Conservation (phyloP, 129 eudicot species). For the Centaurea solstitialis region DNA sequence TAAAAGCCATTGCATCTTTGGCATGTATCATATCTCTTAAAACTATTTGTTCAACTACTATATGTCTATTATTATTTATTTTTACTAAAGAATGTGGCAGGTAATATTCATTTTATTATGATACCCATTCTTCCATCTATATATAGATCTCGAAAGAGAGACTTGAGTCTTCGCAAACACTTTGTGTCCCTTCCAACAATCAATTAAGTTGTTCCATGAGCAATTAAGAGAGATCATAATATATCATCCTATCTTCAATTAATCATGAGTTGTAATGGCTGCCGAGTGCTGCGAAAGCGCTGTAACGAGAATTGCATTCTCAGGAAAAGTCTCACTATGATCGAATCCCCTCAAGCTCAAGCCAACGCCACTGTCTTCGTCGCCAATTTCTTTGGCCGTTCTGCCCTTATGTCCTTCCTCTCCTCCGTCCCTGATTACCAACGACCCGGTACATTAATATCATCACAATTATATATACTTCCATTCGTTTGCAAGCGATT, state of each 20-base stretch:
- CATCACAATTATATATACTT: neutral
- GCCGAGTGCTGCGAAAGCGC: slow-evolving; percentile 77
- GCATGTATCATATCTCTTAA: neutral
- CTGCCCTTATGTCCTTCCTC: slow-evolving; percentile 38
- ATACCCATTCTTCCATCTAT: neutral
- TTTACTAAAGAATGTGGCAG: neutral
- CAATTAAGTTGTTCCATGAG: slow-evolving; percentile 1
- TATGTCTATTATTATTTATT: too few species aligned
- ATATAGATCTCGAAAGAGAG: neutral
- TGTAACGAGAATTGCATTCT: slow-evolving; percentile 79
- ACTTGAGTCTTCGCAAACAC: slow-evolving; percentile 5
- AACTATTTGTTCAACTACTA: neutral
- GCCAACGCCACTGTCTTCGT: slow-evolving; percentile 55
- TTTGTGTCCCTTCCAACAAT: too few species aligned
- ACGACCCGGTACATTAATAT: slow-evolving; percentile 37
- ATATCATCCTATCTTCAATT: neutral
- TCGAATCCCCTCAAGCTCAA: slow-evolving; percentile 69
- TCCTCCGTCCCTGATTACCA: slow-evolving; percentile 35
- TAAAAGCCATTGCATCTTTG: neutral
- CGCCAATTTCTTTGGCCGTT: slow-evolving; percentile 44
- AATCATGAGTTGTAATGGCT: slow-evolving; percentile 82
- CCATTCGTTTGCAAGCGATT: neutral
- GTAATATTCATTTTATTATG: too few species aligned
- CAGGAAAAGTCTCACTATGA: slow-evolving; percentile 48
- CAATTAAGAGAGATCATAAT: neutral